Evolutionary conservation across 805 yeast species (phyloP), one percentile per base, ranked within the genome.

Genomic region (Ogataea paradorogensis): DNA sequence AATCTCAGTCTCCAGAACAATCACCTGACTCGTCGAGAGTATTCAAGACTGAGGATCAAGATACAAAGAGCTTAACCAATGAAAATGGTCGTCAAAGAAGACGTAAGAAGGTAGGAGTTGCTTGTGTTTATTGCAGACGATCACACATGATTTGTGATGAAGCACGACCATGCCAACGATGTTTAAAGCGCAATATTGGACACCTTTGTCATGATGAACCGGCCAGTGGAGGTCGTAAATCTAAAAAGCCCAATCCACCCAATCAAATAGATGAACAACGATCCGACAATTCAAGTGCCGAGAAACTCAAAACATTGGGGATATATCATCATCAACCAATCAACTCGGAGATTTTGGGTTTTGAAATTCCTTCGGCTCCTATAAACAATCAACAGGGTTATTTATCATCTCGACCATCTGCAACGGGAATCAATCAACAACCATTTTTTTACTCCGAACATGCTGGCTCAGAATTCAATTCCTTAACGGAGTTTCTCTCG

Each of bases 91-190:
- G 15, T 34, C 25, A 25, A 34, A 31, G 24, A 33, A 57, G 55
- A 44, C 63, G 75, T 38, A 75, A 71, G 60, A 78, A 80, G 53
- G 78, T 74, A 10, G 74, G 68, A 15, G 66, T 73, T 35, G 95
- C 98, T 0, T 90, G 98, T 64, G 84, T 90, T 1, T 90, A 85
- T 56, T 90, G 97, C 59, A 76, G 96, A 27, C 69, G 98, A 39
- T 86, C 96, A 0, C 98, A 90, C 60, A 86, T 90, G 90, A 84
- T 88, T 22, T 90, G 98, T 64, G 95, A 89, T 59, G 83, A 80
- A 29, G 67, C 76, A 14, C 62, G 87, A 53, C 80, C 93, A 6
- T 86, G 95, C 55, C 75, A 80, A 35, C 70, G 96, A 30, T 90
- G 98, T 62, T 70, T 90, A 8, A 86, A 84, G 61, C 69, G 97